Evolutionary conservation across 2,329 filamentous ascomycete genomes (phyloP), one percentile per base, ranked within the genome.

Genomic region (Elsinoe perseae): DNA sequence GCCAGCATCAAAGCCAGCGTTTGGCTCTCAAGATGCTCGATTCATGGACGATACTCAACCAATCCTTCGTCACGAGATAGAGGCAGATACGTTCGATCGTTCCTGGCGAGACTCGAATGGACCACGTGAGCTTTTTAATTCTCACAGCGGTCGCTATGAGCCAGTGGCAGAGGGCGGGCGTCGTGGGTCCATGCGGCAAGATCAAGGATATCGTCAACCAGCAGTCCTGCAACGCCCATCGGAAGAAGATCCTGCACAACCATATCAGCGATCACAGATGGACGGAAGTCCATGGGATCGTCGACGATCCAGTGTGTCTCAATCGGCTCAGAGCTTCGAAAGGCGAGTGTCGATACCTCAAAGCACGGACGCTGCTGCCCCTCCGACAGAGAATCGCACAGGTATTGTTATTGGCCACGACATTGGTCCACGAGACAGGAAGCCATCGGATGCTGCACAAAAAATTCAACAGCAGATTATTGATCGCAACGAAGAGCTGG

Each of bases 71-170:
- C 48, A 52, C 16, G 91, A 97, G 68, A 95, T 96, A 61, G 89
- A 90, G 4, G 87, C 91, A 0, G 93, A 97, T 69, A 92, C 95
- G 62, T 97, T 96, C 66, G 95, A 86, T 68, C 81, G 93, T 60
- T 82, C 85, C 30, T 95, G 88, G 85, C 81, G 87, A 64, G 89
- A 95, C 48, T 62, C 84, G 4, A 77, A 80, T 56, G 77, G 79
- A 9, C 84, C 82, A 60, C 79, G 87, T 57, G 91, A 97, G 69
- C 76, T 97, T 0, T 97, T 84, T 73, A 96, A 97, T 68, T 95
- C 92, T n/a, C 87, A 95, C 56, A 95, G 89, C 55, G 92, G 92
- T 16, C 85, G 89, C 52, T 95, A 95, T 64, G 92, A 97, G 68
- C 90, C 91, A 14, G 92, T 91, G 2, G 76, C 80, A 54, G 89